Evolutionary conservation across 768 basidiomycete genomes (phyloP).

Genomic region (Amylocystis lapponica): DNA sequence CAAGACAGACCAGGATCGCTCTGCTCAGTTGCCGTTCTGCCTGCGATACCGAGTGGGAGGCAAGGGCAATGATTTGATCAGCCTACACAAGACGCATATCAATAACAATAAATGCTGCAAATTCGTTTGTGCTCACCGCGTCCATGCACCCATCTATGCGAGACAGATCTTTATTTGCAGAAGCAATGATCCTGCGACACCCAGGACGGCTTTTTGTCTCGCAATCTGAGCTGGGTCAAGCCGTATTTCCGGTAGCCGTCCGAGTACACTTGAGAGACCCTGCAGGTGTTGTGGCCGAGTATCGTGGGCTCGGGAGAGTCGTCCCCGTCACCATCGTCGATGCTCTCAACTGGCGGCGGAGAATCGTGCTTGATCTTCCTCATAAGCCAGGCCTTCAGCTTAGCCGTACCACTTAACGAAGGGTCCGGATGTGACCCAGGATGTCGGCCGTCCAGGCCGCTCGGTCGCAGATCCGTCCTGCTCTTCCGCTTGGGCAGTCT

Average conservation of each 20-base stretch:
- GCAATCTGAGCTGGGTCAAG: not conserved
- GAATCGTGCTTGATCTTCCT: conserved; percentile 45
- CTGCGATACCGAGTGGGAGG: conserved; percentile 50
- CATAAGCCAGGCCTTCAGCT: conserved; percentile 59
- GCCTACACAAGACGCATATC: conserved; percentile 37
- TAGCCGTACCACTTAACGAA: conserved; percentile 35
- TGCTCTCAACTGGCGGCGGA: conserved; percentile 28
- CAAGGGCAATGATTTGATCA: conserved; percentile 48
- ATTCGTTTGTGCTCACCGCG: conserved; percentile 40
- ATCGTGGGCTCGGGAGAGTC: conserved; percentile 3
- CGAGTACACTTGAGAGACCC: not conserved
- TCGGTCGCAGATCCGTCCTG: too few relatives aligned
- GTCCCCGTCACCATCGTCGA: conserved; percentile 29
- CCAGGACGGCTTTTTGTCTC: not conserved
- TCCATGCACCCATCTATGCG: conserved; percentile 48
- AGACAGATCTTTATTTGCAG: conserved; percentile 51
- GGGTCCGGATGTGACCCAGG: not conserved
- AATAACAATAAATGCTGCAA: too few relatives aligned
- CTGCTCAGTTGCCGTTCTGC: conserved; percentile 51
- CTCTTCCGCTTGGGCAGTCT: too few relatives aligned
- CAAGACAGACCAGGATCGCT: conserved; percentile 44
- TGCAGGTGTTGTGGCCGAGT: not conserved
- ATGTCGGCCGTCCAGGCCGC: not conserved
- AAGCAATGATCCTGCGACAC: conserved; percentile 36
- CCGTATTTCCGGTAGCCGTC: not conserved